Evolutionary conservation across 164 flowering plant genomes (phyloP), one percentile per base, ranked within the genome.

Genomic region (Umbilicus rupestris): DNA sequence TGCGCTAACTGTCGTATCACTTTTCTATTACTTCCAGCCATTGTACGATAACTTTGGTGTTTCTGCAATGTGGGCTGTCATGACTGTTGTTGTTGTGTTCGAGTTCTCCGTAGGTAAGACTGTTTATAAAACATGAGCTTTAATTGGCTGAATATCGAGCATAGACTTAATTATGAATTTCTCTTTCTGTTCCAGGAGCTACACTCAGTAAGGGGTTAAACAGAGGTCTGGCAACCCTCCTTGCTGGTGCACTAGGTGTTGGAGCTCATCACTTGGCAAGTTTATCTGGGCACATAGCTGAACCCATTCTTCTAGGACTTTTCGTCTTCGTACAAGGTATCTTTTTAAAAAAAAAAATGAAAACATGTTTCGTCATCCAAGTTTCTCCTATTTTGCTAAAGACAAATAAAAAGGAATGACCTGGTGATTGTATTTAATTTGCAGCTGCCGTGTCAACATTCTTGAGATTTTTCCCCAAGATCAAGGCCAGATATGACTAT

Each of bases 401-500:
- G 57, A 50, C 8, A 28, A 28, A 28, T 55, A 24, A 24, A 5
- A 0, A 24, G 2, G 31, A 22, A 52, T 55, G 33, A 55, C 60
- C 3, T 63, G 28, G 17, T 41, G 16, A 7, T 11, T 7, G 26
- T 24, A 4, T 19, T 63, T 35, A 37, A 50, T 16, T 39, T 66
- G 68, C 83, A 82, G 86, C 81, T 62, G 67, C 80, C 2, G 62
- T 41, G 19, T 57, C 75, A 5, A 77, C 84, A 57, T 83, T 75
- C 45, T 19, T 68, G 9, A 44, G 86, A 55, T 80, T 83, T 39
- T 72, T 73, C 19, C 86, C 86, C 0, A 39, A 15, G n/a, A 63
- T 83, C 29, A 83, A 83, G 74, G 82, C 75, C 39, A 74, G 76
- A 66, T 81, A 79, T 49, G 86, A 81, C 31, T 83, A 83, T 20